Base-by-base conservation (phyloP, 352 stramenopile species). In the Globisporangium iwayamae region DNA sequence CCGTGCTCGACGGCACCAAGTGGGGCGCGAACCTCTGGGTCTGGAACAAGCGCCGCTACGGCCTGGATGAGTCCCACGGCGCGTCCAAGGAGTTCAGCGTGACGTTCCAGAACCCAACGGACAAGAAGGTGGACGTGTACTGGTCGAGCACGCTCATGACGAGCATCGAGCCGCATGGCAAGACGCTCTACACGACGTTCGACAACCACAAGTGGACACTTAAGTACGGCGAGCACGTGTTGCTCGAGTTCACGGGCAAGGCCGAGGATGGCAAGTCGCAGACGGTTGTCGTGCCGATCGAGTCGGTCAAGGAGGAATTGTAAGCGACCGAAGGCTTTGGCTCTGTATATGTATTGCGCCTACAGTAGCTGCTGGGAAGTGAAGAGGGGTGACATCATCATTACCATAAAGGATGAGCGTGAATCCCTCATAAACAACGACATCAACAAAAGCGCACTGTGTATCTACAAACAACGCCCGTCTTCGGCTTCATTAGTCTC, bases 1-100 rank as follows among this genome's bases (percentile, higher is more conserved):
- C 97, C 5, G 96, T 99, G 8, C 68, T 98, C 8, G 79, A 93
- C 20, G 93, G 92, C 25, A 88, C 91, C 18, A 99, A 99, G 73
- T 99, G 94, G 83, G 94, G 90, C n/a, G 95, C 96, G 14, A 98
- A 98, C 72, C 90, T 98, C 56, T 98, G 96, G 94, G 85, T 99
- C 60, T 98, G 96, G 95, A 98, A 98, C 79, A 91, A 90, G 64
- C 86, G 90, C 5, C 76, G 86, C 56, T 87, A 85, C 60, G 86
- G 82, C 3, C 60, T 91, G 39, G 78, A 85, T 43, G 58, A 78
- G 25, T 38, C 56, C 47, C 53, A 43, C 20, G 74, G 60, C 10
- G 52, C 43, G 22, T 65, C 68, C 10, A 75, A 62, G 39, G 68
- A 82, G 55, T 81, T 86, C 69, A 82, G 60, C 8, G 76, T 92